Conservation (phyloP, 176 grass and related monocot species). For the Eragrostis curvula region DNA sequence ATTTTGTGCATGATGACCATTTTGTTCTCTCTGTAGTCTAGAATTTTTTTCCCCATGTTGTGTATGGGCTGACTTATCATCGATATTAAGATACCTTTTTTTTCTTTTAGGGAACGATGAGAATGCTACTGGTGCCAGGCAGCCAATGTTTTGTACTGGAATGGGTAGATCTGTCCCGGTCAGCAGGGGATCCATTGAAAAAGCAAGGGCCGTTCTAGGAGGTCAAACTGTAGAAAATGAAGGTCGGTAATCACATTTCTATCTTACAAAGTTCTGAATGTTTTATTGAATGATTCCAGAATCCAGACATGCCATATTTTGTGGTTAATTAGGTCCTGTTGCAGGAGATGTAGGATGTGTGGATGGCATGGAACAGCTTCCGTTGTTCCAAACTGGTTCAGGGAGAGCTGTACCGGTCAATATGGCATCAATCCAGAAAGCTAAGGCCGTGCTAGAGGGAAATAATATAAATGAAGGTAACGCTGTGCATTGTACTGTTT, state of each 20-base stretch:
- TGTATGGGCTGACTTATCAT: neutral
- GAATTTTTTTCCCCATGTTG: neutral
- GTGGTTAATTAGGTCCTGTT: neutral
- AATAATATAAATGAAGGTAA: slow-evolving; percentile 44
- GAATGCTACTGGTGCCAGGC: slow-evolving; percentile 1
- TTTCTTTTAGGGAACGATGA: slow-evolving; percentile 36
- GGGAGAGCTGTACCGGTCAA: slow-evolving; percentile 49
- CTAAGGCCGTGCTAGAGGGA: slow-evolving; percentile 49
- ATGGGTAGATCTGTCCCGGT: slow-evolving; percentile 41
- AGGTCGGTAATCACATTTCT: slow-evolving; percentile 25
- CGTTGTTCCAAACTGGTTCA: slow-evolving; percentile 53
- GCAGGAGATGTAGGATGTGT: slow-evolving; percentile 24
- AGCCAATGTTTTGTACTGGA: slow-evolving; percentile 60
- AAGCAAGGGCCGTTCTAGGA: slow-evolving; percentile 60
- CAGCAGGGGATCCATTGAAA: slow-evolving; percentile 56
- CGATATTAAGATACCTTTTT: slow-evolving; percentile 22
- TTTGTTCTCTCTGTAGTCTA: slow-evolving; percentile 10
- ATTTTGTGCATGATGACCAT: neutral
- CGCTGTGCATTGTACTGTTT: neutral
- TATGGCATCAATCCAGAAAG: slow-evolving; percentile 50
- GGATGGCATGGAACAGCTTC: slow-evolving; percentile 41
- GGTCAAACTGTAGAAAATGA: slow-evolving; percentile 30
- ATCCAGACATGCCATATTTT: slow-evolving; percentile 20
- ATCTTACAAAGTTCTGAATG: neutral
- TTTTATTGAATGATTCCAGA: neutral